Percentiles rank a stretch among this genome's conserved stretches.
Conservation (phyloP, 768 basidiomycete species). For the Boletus coccyginus region DNA sequence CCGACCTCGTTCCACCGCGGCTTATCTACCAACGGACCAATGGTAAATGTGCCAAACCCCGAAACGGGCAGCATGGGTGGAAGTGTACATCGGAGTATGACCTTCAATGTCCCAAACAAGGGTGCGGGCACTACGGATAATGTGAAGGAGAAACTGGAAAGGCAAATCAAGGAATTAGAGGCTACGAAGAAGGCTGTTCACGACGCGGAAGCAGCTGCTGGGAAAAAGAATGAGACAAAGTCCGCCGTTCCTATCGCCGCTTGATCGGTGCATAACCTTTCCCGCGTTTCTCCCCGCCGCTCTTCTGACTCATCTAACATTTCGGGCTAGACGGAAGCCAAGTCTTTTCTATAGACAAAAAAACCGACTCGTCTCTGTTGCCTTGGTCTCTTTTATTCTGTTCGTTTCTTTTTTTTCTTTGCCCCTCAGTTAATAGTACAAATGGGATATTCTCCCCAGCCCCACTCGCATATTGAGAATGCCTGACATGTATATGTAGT, state of each 20-base stretch:
- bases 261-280: slow-evolving; percentile 6
- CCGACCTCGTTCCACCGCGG: slow-evolving; percentile 82
- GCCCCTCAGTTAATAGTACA: slow-evolving; percentile 7
- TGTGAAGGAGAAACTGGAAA: slow-evolving; percentile 49
- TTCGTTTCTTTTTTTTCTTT: slow-evolving; percentile 9
- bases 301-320: not conserved
- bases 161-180: slow-evolving; percentile 62
- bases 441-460: slow-evolving; percentile 8
- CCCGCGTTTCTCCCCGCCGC: not conserved
- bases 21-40: slow-evolving; percentile 53
- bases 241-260: slow-evolving; percentile 43
- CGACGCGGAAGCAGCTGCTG: slow-evolving; percentile 56
- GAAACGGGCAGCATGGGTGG: slow-evolving; percentile 66
- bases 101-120: slow-evolving; percentile 51
- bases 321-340: slow-evolving; percentile 13
- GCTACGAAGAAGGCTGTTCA: slow-evolving; percentile 67
- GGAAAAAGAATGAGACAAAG: slow-evolving; percentile 56
- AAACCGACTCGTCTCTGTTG: slow-evolving; percentile 10
- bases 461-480: slow-evolving; percentile 9
- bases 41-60: slow-evolving; percentile 60
- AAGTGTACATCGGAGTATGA: slow-evolving; percentile 68
- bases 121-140: slow-evolving; percentile 24
- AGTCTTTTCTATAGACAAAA: slow-evolving; percentile 13
- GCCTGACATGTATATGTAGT: slow-evolving; percentile 21
- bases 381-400: slow-evolving; percentile 15